Evolutionary conservation across 495 filamentous ascomycete genomes (phyloP), one percentile per base, ranked within the genome.

Genomic region (Cercophora newfieldiana): DNA sequence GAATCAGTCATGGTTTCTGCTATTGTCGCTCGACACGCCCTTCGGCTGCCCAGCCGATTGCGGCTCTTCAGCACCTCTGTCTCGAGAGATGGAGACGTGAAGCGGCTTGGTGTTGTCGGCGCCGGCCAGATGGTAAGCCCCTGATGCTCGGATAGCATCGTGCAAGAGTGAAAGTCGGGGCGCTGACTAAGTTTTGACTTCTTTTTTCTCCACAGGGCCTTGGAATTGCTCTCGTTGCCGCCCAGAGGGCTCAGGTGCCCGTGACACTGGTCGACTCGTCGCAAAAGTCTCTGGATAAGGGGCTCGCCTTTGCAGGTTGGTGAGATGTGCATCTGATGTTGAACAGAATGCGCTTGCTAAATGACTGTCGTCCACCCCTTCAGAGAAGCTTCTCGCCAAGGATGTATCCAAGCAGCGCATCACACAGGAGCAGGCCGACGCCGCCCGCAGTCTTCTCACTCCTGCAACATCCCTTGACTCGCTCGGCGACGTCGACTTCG

Each of bases 201-300:
- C 22, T 53, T 6, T 22, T 59, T 14, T 50, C 44, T 24, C 50
- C 48, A n/a, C 69, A 98, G 95, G 95, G 96, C 66, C 82, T 99
- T 58, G 96, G 96, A 58, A 98, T 99, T 74, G 96, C 95, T 16
- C 85, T 99, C 26, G 95, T 98, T 21, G 96, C 96, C 56, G 92
- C 95, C 51, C 88, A 90, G 65, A 93, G 85, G 79, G 94, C 93
- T 28, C 77, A 86, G 67, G 86, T 98, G 7, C 91, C 93, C 3
- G 94, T 99, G 1, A 92, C 88, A 26, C 76, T 99, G 26, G 85
- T 99, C 28, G 95, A 99, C 76, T 91, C 75, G 70, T 94, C 89
- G 1, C 88, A 96, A 77, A 86, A 87, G 28, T 90, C 94, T n/a
- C 81, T 99, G 61, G 89, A 97, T 73, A 97, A 96, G 78, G 92